phyloP scores from a whole-genome alignment of 768 basidiomycete species.

The Mycena rebaudengoi region DNA sequence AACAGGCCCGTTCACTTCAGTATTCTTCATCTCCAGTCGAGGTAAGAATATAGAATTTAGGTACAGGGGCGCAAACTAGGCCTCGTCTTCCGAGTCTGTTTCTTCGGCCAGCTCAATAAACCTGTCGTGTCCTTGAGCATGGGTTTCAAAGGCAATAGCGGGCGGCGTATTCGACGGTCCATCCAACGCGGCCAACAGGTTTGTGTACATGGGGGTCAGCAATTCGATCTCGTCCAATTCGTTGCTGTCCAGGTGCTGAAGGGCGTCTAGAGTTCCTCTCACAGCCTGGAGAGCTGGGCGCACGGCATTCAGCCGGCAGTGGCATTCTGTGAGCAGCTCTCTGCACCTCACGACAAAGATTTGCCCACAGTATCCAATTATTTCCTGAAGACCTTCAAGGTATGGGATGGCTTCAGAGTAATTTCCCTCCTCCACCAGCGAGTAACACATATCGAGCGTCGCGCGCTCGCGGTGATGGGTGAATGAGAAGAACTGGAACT shows the following conservation, averaged over 20 bases:
- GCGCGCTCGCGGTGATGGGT: constrained; percentile 11
- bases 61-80: too few species aligned
- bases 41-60: too few species aligned
- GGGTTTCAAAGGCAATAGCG: background rate
- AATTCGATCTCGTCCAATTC: background rate
- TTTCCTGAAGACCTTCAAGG: constrained; percentile 2
- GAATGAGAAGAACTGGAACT: background rate
- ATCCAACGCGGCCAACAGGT: constrained; percentile 8
- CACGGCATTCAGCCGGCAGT: background rate
- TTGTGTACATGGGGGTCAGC: constrained; percentile 2
- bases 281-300: constrained; percentile 4
- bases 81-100: background rate
- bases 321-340: constrained; percentile 7
- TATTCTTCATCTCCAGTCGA: too few species aligned
- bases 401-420: constrained; percentile 2
- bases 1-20: too few species aligned
- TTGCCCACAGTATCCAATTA: background rate
- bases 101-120: background rate
- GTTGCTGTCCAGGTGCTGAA: constrained; percentile 1
- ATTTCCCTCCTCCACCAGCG: constrained; percentile 2
- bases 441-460: constrained; percentile 10
- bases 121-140: background rate
- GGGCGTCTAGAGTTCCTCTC: background rate
- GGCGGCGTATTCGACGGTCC: background rate
- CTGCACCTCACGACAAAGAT: constrained; percentile 3